Percentiles rank a stretch among this genome's conserved stretches.
phyloP scores from a whole-genome alignment of 2,329 filamentous ascomycete genomes.

The Fusarium clavum region DNA sequence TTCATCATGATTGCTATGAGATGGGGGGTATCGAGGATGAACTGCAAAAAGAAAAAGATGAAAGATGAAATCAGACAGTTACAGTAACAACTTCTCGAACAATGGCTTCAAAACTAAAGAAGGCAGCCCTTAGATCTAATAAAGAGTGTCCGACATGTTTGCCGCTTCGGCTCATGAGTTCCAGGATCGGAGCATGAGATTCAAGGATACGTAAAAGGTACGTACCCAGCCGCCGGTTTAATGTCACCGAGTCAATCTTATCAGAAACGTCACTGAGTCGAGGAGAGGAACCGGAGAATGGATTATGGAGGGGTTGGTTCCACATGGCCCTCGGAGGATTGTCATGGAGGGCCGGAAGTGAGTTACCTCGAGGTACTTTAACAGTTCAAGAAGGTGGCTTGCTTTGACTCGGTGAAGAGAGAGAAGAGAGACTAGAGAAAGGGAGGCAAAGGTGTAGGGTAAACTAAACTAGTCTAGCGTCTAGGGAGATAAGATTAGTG shows the following conservation, averaged over 20 bases:
- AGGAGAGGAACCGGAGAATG: neutral
- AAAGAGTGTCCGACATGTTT: conserved; percentile 24
- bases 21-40: conserved; percentile 5
- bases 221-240: conserved; percentile 10
- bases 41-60: neutral
- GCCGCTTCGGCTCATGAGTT: conserved; percentile 40
- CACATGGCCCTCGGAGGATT: conserved; percentile 22
- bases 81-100: neutral
- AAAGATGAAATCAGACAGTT: neutral
- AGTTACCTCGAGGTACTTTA: conserved; percentile 34
- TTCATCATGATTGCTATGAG: conserved; percentile 38
- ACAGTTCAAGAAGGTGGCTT: conserved; percentile 4
- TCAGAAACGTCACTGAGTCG: conserved; percentile 37
- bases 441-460: conserved; percentile 28
- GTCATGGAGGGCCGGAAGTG: conserved; percentile 20
- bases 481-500: neutral
- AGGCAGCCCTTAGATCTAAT: conserved; percentile 28
- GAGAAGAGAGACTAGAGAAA: neutral
- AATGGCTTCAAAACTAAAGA: conserved; percentile 12
- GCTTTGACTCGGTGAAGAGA: conserved; percentile 13
- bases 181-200: conserved; percentile 29
- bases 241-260: conserved; percentile 39
- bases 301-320: conserved; percentile 13
- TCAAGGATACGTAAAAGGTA: conserved; percentile 1
- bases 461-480: neutral